Base-by-base conservation (phyloP, 2,329 filamentous ascomycete genomes). In the Diatrype stigma region DNA sequence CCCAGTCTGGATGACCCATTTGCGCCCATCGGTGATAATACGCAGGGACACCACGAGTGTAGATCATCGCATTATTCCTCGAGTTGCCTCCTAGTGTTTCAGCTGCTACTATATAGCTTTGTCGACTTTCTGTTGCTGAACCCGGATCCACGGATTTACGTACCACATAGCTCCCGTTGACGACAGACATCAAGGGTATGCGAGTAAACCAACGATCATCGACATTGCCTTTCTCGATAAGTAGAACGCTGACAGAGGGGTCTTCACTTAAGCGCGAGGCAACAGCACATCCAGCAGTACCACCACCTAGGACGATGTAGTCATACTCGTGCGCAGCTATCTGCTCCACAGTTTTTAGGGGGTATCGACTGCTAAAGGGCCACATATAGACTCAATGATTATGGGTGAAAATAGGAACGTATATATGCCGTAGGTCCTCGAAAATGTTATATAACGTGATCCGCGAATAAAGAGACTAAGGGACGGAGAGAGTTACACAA, bases 1-100 rank as follows among this genome's bases (percentile, higher is more conserved):
- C 48, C 53, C 53, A 55, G 42, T 49, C 46, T 3, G 45, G 32
- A 21, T 51, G 46, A 2, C 51, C 51, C 66, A 67, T 21, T 55
- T 56, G 2, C 60, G 60, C 35, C 49, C 51, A 19, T 55, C 59
- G 14, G 44, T 57, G 8, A 56, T 56, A 28, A 51, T 52, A 21
- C 5, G 30, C 45, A 14, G 45, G 45, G 19, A 23, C 14, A 6
- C 45, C 45, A 23, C 45, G 45, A 11, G 45, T 47, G 8, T 38
- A 47, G 10, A 47, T 37, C 45, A 47, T 47, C 5, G 12, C 45
- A 17, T 47, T 47, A 6, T 37, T 37, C 11, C 45, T 21, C 7
- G 45, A 47, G 17, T 22, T 37, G 12, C 45, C 45, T 2, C 45
- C 45, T 4, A 47, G 3, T 12, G 30, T 23, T 17, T 47, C 45